phyloP scores from a whole-genome alignment of 1,139 yeast genomes.

The Lodderomyces jiufengensis region DNA sequence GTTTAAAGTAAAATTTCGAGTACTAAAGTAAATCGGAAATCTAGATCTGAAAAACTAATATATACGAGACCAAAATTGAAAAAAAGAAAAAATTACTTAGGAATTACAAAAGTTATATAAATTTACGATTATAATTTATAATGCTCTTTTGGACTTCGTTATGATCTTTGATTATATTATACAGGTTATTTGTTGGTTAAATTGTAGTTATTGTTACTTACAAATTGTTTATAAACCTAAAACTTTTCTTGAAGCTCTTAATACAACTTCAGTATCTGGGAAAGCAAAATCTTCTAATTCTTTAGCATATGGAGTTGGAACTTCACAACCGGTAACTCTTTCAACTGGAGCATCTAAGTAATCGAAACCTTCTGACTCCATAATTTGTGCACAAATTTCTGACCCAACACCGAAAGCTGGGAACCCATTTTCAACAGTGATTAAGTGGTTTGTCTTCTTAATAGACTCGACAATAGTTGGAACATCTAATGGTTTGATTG shows the following conservation, averaged over 20 bases:
- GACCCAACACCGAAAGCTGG: conserved; percentile 99
- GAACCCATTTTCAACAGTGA: conserved; percentile 96
- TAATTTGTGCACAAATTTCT: conserved; percentile 94
- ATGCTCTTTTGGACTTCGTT: too few relatives aligned
- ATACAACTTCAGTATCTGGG: conserved; percentile 92
- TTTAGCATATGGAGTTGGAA: conserved; percentile 97
- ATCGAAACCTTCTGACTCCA: conserved; percentile 98
- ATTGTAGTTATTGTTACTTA: background rate
- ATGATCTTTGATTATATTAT: too few relatives aligned
- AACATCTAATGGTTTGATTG: conserved; percentile 94
- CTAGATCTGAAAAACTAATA: too few relatives aligned
- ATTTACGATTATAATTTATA: too few relatives aligned
- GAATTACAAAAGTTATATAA: background rate
- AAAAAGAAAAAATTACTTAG: background rate
- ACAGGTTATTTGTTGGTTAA: background rate
- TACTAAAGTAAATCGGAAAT: too few relatives aligned
- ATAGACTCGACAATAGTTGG: conserved; percentile 82
- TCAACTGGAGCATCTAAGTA: conserved; percentile 98
- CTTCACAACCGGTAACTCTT: conserved; percentile 99
- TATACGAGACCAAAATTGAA: too few relatives aligned
- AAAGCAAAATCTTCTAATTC: conserved; percentile 97
- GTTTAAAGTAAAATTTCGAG: too few relatives aligned
- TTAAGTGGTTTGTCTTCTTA: conserved; percentile 95
- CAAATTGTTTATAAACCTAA: conserved; percentile 52
- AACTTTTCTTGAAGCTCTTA: conserved; percentile 88